phyloP scores from a whole-genome alignment of 768 basidiomycete genomes.

The Saitozyma podzolica region DNA sequence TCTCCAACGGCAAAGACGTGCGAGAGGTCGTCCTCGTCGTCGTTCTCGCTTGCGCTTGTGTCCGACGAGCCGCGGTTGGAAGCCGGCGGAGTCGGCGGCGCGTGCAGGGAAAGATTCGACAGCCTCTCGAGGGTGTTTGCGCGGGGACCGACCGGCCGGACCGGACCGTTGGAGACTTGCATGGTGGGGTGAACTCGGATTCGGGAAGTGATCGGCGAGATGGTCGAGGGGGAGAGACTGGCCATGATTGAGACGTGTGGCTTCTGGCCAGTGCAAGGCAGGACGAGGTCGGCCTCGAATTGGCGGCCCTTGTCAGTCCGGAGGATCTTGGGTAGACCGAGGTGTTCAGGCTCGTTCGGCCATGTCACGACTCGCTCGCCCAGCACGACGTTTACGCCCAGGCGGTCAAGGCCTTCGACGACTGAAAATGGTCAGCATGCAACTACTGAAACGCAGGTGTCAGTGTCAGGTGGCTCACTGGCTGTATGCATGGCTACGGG shows the following conservation, averaged over 20 bases:
- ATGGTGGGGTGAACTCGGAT: conserved; percentile 43
- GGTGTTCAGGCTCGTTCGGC: conserved; percentile 29
- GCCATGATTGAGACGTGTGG: conserved; percentile 47
- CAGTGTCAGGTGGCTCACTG: conserved; percentile 23
- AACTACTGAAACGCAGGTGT: background rate
- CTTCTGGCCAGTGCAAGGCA: conserved; percentile 52
- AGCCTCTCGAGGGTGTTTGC: conserved; percentile 21
- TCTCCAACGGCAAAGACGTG: conserved; percentile 52
- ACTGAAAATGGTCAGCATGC: conserved; percentile 14
- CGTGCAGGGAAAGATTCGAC: conserved; percentile 13
- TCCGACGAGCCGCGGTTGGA: conserved; percentile 1
- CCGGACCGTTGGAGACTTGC: conserved; percentile 35
- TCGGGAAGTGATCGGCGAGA: conserved; percentile 34
- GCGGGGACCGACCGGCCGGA: conserved; percentile 7
- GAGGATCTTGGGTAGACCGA: conserved; percentile 35
- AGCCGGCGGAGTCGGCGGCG: conserved; percentile 16
- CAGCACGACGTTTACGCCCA: conserved; percentile 44
- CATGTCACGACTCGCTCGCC: conserved; percentile 42
- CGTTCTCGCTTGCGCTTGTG: background rate
- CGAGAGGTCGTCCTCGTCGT: conserved; percentile 18
- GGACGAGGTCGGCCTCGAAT: conserved; percentile 45
- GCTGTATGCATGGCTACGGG: conserved; percentile 48
- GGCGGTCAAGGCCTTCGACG: conserved; percentile 29
- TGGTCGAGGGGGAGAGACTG: conserved; percentile 33
- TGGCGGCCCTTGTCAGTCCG: conserved; percentile 43